Conservation (phyloP, 2,329 filamentous ascomycete species). For the Colletotrichum musicola region DNA sequence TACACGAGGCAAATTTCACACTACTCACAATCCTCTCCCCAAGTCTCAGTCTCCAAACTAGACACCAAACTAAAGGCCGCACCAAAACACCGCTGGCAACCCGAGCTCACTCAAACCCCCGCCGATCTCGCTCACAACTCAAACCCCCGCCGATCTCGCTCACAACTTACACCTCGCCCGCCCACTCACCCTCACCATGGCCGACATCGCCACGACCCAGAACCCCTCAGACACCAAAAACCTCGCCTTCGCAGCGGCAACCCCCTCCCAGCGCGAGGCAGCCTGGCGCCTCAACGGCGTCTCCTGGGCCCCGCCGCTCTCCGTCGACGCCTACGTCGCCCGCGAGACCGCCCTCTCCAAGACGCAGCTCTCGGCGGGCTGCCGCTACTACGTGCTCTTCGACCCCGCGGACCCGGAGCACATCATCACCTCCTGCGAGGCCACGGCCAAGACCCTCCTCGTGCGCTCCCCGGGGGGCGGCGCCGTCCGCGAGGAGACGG, state of each 20-base stretch:
- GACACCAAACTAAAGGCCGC: too few species aligned
- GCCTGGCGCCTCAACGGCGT: constrained; percentile 48
- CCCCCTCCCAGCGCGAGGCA: constrained; percentile 45
- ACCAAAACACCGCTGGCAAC: too few species aligned
- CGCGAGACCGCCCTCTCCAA: constrained; percentile 45
- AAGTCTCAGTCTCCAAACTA: too few species aligned
- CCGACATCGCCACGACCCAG: constrained; percentile 20
- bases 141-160: neutral
- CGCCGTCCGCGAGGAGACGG: constrained; percentile 44
- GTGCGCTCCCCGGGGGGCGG: constrained; percentile 41
- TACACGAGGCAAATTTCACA: neutral
- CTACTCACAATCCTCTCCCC: neutral
- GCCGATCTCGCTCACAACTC: neutral
- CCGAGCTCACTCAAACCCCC: neutral
- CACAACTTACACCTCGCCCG: neutral
- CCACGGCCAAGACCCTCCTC: constrained; percentile 42
- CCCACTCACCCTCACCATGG: constrained; percentile 18
- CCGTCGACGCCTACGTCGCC: constrained; percentile 45
- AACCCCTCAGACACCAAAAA: constrained; percentile 25
- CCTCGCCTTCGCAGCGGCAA: constrained; percentile 46
- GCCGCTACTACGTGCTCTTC: constrained; percentile 49
- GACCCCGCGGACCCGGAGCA: constrained; percentile 44
- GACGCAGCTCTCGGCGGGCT: constrained; percentile 44
- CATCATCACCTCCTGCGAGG: constrained; percentile 51
- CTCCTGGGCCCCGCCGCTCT: constrained; percentile 47